Conservation (phyloP, 371 early-diverging fungal species). For the Mucor sp. region DNA sequence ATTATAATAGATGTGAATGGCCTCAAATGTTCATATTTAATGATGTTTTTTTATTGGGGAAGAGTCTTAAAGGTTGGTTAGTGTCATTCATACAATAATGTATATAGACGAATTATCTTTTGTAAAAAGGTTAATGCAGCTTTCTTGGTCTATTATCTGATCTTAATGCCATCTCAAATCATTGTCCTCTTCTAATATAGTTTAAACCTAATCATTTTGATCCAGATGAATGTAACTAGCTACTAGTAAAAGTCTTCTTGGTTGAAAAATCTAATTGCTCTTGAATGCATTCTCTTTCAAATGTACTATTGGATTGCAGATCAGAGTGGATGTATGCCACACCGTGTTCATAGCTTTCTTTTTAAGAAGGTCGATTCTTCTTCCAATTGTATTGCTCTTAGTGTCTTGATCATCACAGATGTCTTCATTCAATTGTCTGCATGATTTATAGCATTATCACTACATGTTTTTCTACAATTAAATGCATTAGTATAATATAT, state of each 20-base stretch:
- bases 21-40: constrained; percentile 5
- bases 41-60: constrained; percentile 1
- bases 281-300: no score
- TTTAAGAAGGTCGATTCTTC: no score
- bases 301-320: no score
- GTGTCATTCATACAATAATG: neutral
- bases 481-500: no score
- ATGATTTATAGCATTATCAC: no score
- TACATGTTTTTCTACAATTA: no score
- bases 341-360: no score
- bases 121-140: neutral
- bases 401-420: no score
- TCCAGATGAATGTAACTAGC: neutral
- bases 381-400: no score
- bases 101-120: neutral
- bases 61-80: neutral
- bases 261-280: neutral
- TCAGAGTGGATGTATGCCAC: no score
- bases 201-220: neutral
- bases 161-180: neutral
- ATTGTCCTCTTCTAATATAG: neutral
- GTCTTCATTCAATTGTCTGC: no score
- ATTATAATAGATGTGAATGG: neutral
- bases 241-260: neutral
- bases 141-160: neutral